Evolutionary conservation across 106 monocot species (phyloP).

Genomic region (Allium fistulosum): DNA sequence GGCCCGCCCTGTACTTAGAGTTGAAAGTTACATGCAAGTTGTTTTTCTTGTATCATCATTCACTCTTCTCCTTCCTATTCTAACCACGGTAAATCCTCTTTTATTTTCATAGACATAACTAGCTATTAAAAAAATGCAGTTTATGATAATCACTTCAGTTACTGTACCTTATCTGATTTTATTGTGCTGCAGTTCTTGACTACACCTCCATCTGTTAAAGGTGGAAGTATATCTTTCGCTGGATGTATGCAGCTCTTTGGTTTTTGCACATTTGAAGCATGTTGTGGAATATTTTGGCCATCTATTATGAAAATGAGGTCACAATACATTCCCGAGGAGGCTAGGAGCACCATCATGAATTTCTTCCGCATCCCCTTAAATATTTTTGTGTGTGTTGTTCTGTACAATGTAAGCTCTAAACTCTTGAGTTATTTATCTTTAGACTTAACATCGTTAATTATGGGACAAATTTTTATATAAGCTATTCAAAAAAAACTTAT

Average conservation of each 20-base stretch:
- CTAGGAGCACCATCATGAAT: conserved; percentile 98
- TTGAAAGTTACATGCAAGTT: conserved; percentile 94
- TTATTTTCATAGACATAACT: neutral
- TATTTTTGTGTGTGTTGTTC: conserved; percentile 86
- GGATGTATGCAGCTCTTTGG: conserved; percentile 82
- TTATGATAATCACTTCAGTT: neutral
- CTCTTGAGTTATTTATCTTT: neutral
- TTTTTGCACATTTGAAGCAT: conserved; percentile 87
- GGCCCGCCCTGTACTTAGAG: conserved; percentile 60
- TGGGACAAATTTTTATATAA: too few species aligned
- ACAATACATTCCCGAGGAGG: conserved; percentile 96
- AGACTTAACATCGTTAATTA: too few species aligned
- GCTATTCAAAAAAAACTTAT: too few species aligned
- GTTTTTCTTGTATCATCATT: conserved; percentile 61
- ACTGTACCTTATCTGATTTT: neutral
- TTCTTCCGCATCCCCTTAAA: conserved; percentile 97
- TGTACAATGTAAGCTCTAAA: conserved; percentile 81
- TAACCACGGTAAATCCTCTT: conserved; percentile 43
- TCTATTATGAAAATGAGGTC: conserved; percentile 99
- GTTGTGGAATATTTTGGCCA: conserved; percentile 95
- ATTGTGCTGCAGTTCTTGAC: conserved; percentile 47
- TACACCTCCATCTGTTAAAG: conserved; percentile 35
- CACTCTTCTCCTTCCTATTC: conserved; percentile 78
- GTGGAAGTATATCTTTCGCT: conserved; percentile 60
- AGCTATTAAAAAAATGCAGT: too few species aligned